phyloP scores from a whole-genome alignment of 2,329 filamentous ascomycete species.

The Dactylellina parvicollis region DNA sequence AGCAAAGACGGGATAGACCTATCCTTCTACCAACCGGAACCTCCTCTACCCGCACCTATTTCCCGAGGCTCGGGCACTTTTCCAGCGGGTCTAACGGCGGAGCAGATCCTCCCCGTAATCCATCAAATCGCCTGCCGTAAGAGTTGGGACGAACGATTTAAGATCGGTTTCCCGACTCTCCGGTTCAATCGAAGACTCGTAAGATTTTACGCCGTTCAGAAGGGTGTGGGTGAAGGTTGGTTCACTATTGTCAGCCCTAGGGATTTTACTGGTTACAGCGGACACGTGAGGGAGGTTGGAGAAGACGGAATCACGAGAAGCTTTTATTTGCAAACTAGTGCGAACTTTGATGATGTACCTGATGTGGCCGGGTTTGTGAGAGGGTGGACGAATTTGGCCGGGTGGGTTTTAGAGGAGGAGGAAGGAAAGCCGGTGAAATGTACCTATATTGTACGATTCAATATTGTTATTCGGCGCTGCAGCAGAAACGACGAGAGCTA shows the following conservation, averaged over 20 bases:
- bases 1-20: constrained; percentile 25
- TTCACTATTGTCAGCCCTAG: constrained; percentile 39
- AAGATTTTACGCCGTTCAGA: constrained; percentile 46
- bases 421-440: constrained; percentile 28
- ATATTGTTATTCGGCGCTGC: neutral
- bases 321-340: constrained; percentile 46
- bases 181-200: constrained; percentile 38
- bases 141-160: constrained; percentile 40
- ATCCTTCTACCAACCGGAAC: constrained; percentile 33
- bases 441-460: constrained; percentile 34
- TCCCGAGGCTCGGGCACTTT: constrained; percentile 32
- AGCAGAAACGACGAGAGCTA: too few species aligned
- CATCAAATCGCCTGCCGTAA: constrained; percentile 37
- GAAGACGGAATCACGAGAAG: constrained; percentile 46
- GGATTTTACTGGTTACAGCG: constrained; percentile 52
- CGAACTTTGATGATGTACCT: constrained; percentile 42
- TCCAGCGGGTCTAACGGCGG: constrained; percentile 30
- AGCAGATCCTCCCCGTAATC: constrained; percentile 43
- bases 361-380: constrained; percentile 38
- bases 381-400: constrained; percentile 27
- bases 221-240: constrained; percentile 48
- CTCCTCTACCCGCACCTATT: constrained; percentile 41
- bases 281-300: constrained; percentile 43
- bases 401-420: constrained; percentile 41
- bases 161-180: constrained; percentile 36